A percentile compares a stretch with the other conserved stretches of the same genome.
Evolutionary conservation across 1,284 basidiomycete species (phyloP).

Genomic region (Lentinula novae-zelandiae): DNA sequence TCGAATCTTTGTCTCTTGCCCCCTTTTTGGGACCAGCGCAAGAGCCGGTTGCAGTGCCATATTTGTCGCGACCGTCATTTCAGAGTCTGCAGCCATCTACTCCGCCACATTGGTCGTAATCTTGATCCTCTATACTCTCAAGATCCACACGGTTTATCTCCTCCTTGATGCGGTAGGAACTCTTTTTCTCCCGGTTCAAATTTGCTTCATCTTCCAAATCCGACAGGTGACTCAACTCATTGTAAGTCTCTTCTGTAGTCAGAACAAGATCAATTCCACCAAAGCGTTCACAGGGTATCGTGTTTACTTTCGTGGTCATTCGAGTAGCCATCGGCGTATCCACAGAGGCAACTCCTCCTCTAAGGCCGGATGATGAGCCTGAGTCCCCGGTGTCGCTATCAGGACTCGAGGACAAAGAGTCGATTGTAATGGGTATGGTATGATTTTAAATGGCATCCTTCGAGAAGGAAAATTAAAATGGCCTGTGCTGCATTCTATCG

Average conservation of each 20-base stretch:
- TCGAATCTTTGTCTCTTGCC: neutral
- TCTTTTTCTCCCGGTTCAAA: neutral
- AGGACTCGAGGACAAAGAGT: neutral
- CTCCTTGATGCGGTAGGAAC: neutral
- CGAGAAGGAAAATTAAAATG: neutral
- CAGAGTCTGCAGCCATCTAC: conserved; percentile 3
- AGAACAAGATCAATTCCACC: neutral
- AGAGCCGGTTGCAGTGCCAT: neutral
- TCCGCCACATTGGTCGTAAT: neutral
- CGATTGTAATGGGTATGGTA: neutral
- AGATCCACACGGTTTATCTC: neutral
- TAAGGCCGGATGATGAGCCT: neutral
- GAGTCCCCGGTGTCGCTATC: neutral
- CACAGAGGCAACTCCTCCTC: neutral
- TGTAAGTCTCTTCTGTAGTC: neutral
- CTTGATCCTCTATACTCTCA: neutral
- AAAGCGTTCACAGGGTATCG: neutral
- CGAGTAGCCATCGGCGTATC: conserved; percentile 2
- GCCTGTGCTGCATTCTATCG: neutral
- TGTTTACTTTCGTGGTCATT: conserved; percentile 1
- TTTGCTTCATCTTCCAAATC: neutral
- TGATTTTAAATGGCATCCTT: neutral
- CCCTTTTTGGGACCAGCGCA: neutral
- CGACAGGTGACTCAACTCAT: neutral
- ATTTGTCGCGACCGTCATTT: neutral